Evolutionary conservation across 441 rosid species (phyloP).

Genomic region (Populus hybrid): DNA sequence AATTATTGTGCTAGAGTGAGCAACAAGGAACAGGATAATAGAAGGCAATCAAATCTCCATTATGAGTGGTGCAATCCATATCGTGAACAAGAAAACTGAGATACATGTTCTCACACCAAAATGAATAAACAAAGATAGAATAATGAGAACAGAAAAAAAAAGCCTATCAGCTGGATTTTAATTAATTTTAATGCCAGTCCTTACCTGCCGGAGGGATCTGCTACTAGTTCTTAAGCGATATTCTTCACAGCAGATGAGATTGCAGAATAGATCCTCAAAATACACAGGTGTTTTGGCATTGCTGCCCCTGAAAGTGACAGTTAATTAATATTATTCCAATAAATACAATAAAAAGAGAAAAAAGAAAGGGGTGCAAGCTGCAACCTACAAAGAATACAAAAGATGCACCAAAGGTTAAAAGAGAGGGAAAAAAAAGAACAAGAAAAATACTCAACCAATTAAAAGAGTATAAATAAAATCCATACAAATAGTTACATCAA

Average conservation of each 20-base stretch:
- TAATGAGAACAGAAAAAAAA: not conserved
- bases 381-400: not conserved
- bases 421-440: constrained; percentile 1
- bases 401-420: constrained; percentile 7
- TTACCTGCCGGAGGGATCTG: constrained; percentile 78
- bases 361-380: not conserved
- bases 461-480: not conserved
- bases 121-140: not conserved
- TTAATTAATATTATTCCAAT: not conserved
- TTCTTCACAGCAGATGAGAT: constrained; percentile 80
- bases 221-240: constrained; percentile 84
- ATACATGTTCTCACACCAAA: not conserved
- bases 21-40: not conserved
- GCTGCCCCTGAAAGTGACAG: constrained; percentile 49
- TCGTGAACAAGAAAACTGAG: not conserved
- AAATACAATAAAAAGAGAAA: not conserved
- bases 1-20: not conserved
- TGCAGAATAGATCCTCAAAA: constrained; percentile 95
- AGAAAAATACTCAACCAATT: not conserved
- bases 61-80: not conserved
- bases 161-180: not conserved
- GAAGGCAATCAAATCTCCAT: not conserved
- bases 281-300: constrained; percentile 78
- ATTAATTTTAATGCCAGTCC: constrained; percentile 1
- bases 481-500: constrained; percentile 8